phyloP scores from a whole-genome alignment of 768 basidiomycete genomes.

The Kwoniella shandongensis region DNA sequence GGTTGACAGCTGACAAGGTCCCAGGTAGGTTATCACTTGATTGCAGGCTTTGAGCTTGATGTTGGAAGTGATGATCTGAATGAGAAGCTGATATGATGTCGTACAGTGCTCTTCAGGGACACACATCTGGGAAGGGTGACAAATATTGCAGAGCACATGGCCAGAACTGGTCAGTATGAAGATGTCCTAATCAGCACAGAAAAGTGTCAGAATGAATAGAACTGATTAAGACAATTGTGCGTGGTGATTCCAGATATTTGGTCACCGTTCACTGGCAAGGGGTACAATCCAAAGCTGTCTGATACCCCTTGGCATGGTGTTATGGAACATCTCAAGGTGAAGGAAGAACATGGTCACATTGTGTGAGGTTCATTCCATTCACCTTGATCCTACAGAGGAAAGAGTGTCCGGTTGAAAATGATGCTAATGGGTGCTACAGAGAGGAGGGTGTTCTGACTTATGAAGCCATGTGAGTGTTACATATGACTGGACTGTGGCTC shows the following conservation, averaged over 20 bases:
- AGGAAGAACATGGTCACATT: slow-evolving; percentile 17
- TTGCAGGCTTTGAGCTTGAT: neutral
- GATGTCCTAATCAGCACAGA: neutral
- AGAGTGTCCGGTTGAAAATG: neutral
- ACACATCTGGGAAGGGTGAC: slow-evolving; percentile 5
- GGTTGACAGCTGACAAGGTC: slow-evolving; percentile 11
- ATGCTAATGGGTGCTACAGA: neutral
- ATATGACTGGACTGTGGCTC: neutral
- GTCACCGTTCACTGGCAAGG: slow-evolving; percentile 14
- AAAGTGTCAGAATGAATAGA: neutral
- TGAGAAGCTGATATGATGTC: neutral
- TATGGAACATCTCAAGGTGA: slow-evolving; percentile 14
- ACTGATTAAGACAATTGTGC: too few relatives aligned
- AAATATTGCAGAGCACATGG: slow-evolving; percentile 12
- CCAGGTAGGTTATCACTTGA: slow-evolving; percentile 1
- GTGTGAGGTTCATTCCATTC: slow-evolving; percentile 1
- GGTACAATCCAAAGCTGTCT: slow-evolving; percentile 8
- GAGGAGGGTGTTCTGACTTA: slow-evolving; percentile 10
- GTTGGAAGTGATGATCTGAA: neutral
- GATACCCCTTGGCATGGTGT: slow-evolving; percentile 13
- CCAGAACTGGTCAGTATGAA: slow-evolving; percentile 2
- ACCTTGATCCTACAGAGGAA: too few relatives aligned
- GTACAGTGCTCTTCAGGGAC: slow-evolving; percentile 10
- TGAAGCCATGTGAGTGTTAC: neutral
- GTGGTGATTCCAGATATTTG: slow-evolving; percentile 6